A percentile compares a stretch with the other conserved stretches of the same genome.
Evolutionary conservation across 352 stramenopile species (phyloP).

Genomic region (Phytophthora boehmeriae): DNA sequence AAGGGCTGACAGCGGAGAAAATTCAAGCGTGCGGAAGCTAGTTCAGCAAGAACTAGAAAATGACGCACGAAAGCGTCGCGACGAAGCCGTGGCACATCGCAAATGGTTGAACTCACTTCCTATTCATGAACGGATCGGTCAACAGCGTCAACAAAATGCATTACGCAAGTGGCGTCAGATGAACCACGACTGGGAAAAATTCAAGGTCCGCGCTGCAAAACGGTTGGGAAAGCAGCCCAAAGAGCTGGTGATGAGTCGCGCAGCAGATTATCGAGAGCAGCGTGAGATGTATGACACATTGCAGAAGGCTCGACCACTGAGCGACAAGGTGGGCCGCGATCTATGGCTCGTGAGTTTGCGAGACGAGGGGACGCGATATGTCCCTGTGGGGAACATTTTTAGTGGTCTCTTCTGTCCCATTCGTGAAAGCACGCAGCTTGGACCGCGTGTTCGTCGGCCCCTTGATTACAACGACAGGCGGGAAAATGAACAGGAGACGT

Average conservation of each 20-base stretch:
- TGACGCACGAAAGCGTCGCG: slow-evolving; percentile 50
- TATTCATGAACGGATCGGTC: slow-evolving; percentile 71
- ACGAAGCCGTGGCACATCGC: slow-evolving; percentile 51
- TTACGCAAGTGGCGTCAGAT: slow-evolving; percentile 74
- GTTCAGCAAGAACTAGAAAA: slow-evolving; percentile 37
- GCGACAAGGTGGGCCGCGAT: slow-evolving; percentile 88
- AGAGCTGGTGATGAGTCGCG: slow-evolving; percentile 87
- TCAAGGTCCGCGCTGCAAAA: slow-evolving; percentile 63
- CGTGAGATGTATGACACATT: slow-evolving; percentile 91
- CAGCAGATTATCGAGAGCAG: slow-evolving; percentile 86
- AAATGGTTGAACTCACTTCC: slow-evolving; percentile 74
- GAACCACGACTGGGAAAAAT: slow-evolving; percentile 73
- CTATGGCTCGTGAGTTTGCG: slow-evolving; percentile 92
- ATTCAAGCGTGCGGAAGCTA: slow-evolving; percentile 17
- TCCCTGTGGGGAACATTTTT: slow-evolving; percentile 93
- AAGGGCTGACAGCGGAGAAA: background rate
- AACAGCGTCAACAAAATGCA: slow-evolving; percentile 72
- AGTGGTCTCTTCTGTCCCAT: slow-evolving; percentile 91
- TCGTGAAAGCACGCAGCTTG: slow-evolving; percentile 63
- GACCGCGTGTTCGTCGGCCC: slow-evolving; percentile 59
- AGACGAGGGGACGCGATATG: slow-evolving; percentile 83
- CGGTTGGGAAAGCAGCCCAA: slow-evolving; percentile 66
- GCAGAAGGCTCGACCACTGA: slow-evolving; percentile 82
- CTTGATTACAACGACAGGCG: slow-evolving; percentile 50
- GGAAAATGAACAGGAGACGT: slow-evolving; percentile 13